These are phyloP conservation scores for Holtermanniella nyarrowii DNA, from an alignment of 768 basidiomycete genomes.

Conservation along the genomic window DNA sequence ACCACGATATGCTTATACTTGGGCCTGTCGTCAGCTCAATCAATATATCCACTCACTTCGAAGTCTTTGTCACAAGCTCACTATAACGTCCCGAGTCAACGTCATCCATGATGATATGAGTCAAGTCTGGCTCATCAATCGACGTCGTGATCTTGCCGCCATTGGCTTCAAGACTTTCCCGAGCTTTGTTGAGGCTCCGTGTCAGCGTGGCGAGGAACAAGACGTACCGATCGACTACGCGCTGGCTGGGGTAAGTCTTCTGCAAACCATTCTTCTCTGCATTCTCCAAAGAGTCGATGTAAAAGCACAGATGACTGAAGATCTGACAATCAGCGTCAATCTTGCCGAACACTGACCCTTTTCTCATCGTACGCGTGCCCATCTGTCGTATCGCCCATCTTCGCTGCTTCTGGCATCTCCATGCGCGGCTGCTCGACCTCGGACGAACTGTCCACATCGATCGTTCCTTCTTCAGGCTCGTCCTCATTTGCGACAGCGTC, in stretches of 20 bases:
- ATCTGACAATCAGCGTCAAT: slow-evolving; percentile 42
- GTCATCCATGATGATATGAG: slow-evolving; percentile 76
- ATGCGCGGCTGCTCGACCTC: slow-evolving; percentile 1
- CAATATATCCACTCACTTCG: slow-evolving; percentile 48
- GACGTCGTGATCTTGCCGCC: slow-evolving; percentile 60
- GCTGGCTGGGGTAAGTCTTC: slow-evolving; percentile 47
- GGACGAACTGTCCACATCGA: background rate
- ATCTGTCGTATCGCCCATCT: slow-evolving; percentile 44
- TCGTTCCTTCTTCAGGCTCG: slow-evolving; percentile 2
- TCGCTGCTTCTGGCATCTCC: background rate
- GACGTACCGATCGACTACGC: slow-evolving; percentile 48
- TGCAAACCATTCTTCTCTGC: slow-evolving; percentile 56
- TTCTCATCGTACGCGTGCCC: slow-evolving; percentile 62
- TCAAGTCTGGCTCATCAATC: slow-evolving; percentile 66
- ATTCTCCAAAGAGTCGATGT: slow-evolving; percentile 71
- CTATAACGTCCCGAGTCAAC: slow-evolving; percentile 64
- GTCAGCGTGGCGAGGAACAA: background rate
- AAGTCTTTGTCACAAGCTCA: slow-evolving; percentile 60
- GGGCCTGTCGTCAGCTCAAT: slow-evolving; percentile 48
- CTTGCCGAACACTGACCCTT: background rate
- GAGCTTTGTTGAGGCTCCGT: slow-evolving; percentile 52
- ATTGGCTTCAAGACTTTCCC: slow-evolving; percentile 51
- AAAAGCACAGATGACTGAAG: slow-evolving; percentile 82
- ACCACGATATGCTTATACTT: slow-evolving; percentile 69
- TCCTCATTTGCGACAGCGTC: slow-evolving; percentile 8